Conservation (phyloP, 345 rosid species). For the Viola odorata region DNA sequence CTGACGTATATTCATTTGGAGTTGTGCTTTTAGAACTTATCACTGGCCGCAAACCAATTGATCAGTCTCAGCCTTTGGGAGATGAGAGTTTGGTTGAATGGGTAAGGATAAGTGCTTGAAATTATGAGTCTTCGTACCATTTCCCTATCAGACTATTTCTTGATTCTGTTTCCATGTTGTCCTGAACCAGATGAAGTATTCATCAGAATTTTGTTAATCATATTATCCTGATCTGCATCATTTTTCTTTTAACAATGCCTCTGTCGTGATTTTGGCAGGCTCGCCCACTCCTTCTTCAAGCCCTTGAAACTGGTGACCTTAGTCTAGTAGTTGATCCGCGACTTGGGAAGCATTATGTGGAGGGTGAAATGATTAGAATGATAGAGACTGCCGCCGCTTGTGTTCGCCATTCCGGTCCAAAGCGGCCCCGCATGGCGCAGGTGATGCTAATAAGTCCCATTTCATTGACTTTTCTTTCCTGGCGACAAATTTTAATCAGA, state of each 20-base stretch:
- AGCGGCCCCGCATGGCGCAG: conserved; percentile 92
- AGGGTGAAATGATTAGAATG: conserved; percentile 73
- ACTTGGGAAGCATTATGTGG: conserved; percentile 63
- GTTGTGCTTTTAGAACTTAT: conserved; percentile 94
- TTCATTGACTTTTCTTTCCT: background rate
- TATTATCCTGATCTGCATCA: background rate
- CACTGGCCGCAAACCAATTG: conserved; percentile 92
- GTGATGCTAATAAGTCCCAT: conserved; percentile 21
- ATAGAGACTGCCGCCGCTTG: conserved; percentile 93
- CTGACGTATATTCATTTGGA: conserved; percentile 93
- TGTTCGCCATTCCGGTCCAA: conserved; percentile 83
- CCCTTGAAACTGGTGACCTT: conserved; percentile 71
- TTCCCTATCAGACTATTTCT: too few species aligned
- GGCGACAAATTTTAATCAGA: background rate
- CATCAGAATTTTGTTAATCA: background rate
- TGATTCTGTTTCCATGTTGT: too few species aligned
- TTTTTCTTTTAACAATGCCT: background rate
- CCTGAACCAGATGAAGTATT: background rate
- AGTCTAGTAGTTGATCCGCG: conserved; percentile 64
- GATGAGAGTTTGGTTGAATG: conserved; percentile 98
- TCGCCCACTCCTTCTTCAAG: conserved; percentile 59
- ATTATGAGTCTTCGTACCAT: too few species aligned
- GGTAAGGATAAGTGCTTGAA: conserved; percentile 37
- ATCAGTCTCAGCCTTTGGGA: conserved; percentile 75
- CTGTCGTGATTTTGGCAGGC: conserved; percentile 42